Percentiles rank a stretch among this genome's conserved stretches.
Evolutionary conservation across 495 filamentous ascomycete genomes (phyloP).

Genomic region (Astrocystis sublimbata): DNA sequence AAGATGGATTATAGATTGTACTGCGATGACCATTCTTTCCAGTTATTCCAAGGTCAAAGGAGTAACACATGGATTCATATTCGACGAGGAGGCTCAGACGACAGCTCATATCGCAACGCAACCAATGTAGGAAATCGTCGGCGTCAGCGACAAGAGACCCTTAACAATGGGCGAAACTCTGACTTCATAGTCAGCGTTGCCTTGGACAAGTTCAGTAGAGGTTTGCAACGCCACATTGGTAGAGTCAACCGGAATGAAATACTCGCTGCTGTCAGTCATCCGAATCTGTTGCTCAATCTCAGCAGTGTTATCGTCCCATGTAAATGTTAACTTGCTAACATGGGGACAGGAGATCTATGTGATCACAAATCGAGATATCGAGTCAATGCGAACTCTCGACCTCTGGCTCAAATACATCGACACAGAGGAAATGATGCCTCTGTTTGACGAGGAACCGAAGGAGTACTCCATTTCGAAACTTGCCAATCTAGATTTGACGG

Average conservation of each 20-base stretch:
- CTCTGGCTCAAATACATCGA: constrained; percentile 51
- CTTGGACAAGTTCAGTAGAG: constrained; percentile 47
- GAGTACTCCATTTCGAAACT: constrained; percentile 44
- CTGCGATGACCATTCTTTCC: constrained; percentile 43
- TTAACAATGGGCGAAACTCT: constrained; percentile 42
- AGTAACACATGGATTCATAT: constrained; percentile 50
- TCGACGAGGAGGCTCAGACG: constrained; percentile 35
- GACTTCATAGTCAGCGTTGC: constrained; percentile 48
- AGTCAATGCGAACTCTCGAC: constrained; percentile 49
- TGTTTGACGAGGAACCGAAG: constrained; percentile 43
- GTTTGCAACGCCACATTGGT: constrained; percentile 44
- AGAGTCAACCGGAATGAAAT: constrained; percentile 44
- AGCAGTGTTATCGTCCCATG: no score
- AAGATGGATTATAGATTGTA: constrained; percentile 49
- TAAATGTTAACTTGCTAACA: not conserved
- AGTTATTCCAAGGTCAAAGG: constrained; percentile 45
- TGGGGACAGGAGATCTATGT: constrained; percentile 49
- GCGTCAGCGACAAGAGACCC: constrained; percentile 37
- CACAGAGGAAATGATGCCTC: constrained; percentile 43
- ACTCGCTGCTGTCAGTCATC: constrained; percentile 38
- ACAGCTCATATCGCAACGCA: constrained; percentile 38
- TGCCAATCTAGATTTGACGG: constrained; percentile 33
- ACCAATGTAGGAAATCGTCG: constrained; percentile 35
- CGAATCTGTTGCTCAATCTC: not conserved
- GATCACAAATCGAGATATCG: constrained; percentile 53